Percentiles rank a stretch among this genome's conserved stretches.
Evolutionary conservation across 176 grass and related monocot species (phyloP).

Genomic region (Bromus sterilis): DNA sequence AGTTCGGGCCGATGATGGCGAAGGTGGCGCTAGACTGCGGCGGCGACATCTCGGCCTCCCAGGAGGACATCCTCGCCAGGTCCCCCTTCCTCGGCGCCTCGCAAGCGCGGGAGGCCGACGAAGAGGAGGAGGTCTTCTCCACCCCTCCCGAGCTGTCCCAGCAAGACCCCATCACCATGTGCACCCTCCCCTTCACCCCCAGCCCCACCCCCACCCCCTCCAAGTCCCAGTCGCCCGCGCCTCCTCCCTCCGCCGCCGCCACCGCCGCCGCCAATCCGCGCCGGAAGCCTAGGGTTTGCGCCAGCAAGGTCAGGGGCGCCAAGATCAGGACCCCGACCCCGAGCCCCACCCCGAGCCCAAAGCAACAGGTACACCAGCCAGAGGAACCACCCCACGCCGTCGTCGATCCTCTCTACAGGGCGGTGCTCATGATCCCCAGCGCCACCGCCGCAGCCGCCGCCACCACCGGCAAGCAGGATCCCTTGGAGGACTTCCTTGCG

Average conservation of each 20-base stretch:
- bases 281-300: constrained; percentile 13
- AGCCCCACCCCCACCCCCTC: not conserved
- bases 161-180: constrained; percentile 7
- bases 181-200: constrained; percentile 16
- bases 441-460: not conserved
- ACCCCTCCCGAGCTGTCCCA: constrained; percentile 3
- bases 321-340: constrained; percentile 10
- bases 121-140: constrained; percentile 2
- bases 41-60: constrained; percentile 20
- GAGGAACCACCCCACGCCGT: not conserved
- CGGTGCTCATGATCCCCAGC: constrained; percentile 18
- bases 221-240: not conserved
- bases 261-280: not conserved
- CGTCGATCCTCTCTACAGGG: constrained; percentile 17
- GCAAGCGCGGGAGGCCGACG: not conserved
- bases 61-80: constrained; percentile 5
- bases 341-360: not conserved
- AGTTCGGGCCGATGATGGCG: not conserved
- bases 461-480: not conserved
- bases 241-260: not conserved
- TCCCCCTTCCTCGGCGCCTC: not conserved
- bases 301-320: constrained; percentile 20
- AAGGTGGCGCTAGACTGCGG: not conserved
- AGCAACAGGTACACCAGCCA: not conserved
- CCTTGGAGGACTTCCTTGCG: not conserved